A percentile compares a stretch with the other conserved stretches of the same genome.
These are phyloP conservation scores for Pochonia chlamydosporia DNA, from an alignment of 2,329 filamentous ascomycete species.

Conservation along the genomic window DNA sequence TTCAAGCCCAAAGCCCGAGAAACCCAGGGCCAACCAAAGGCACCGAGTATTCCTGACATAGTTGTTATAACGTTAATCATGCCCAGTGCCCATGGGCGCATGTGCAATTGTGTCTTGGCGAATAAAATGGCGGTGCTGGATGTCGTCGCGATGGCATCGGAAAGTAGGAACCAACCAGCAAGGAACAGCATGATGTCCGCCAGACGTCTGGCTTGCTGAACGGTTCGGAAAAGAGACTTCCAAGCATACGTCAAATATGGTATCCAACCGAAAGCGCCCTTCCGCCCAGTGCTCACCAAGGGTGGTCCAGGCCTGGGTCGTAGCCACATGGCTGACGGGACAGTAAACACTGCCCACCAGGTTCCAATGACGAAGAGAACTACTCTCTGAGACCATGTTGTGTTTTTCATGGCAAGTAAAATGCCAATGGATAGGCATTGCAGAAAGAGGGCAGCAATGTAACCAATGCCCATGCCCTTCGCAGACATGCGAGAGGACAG, in stretches of 20 bases:
- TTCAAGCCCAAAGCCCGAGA: constrained; percentile 63
- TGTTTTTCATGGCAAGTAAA: constrained; percentile 65
- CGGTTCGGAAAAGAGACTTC: constrained; percentile 76
- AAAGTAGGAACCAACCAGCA: constrained; percentile 88
- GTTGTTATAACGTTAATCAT: constrained; percentile 94
- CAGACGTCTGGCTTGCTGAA: constrained; percentile 66
- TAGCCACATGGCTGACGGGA: constrained; percentile 83
- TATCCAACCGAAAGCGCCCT: constrained; percentile 42
- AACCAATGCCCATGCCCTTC: constrained; percentile 89
- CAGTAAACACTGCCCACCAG: constrained; percentile 92
- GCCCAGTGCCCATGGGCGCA: constrained; percentile 81
- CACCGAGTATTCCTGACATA: constrained; percentile 74
- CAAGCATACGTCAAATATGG: constrained; percentile 79
- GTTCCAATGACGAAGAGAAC: constrained; percentile 80
- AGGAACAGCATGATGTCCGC: constrained; percentile 75
- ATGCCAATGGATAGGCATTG: constrained; percentile 78
- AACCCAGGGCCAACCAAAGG: constrained; percentile 81
- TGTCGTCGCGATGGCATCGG: constrained; percentile 89
- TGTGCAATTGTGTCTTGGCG: constrained; percentile 86
- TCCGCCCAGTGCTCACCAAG: constrained; percentile 41
- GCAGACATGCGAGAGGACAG: constrained; percentile 89
- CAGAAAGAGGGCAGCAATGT: constrained; percentile 77
- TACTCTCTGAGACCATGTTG: constrained; percentile 78
- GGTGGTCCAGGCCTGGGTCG: constrained; percentile 85
- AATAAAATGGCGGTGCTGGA: constrained; percentile 93